Evolutionary conservation across 257 asterid genomes (phyloP), one percentile per base, ranked within the genome.

Genomic region (Penstemon newberryi): DNA sequence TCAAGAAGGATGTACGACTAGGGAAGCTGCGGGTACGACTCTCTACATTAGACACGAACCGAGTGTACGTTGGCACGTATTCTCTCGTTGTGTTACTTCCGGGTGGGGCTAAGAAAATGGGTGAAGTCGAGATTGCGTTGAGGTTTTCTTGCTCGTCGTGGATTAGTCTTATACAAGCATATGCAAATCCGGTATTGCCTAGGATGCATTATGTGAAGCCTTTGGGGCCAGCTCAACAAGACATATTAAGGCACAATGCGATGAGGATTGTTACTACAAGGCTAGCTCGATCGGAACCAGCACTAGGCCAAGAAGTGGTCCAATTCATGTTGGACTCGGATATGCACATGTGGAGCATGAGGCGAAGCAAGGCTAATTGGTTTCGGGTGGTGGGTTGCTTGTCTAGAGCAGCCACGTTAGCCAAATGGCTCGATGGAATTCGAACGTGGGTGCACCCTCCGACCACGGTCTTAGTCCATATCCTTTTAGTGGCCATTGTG

Each of bases 331-430:
- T 92, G 72, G 98, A 92, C 56, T 79, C 96, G 2, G 96, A 92
- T 66, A 83, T 78, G 63, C 95, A 89, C 56, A 82, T 87, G 78
- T 92, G 96, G 98, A 92, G 96, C 83, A 84, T 92, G 96, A 83
- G 98, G 61, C 72, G 96, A 5, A 87, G 98, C 82, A 92, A 92
- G 85, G 96, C 96, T 0, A 92, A 92, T 65, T 92, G 98, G 98
- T 89, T 89, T 56, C 75, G 98, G 6, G 86, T 91, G 3, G 80
- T 89, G 0, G 90, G 96, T 4, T 91, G 96, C 80, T 68, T 92
- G 57, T 87, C 96, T 0, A 82, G 73, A 63, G 91, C 85, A 2
- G 96, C 96, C 66, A 65, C 83, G 0, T 71, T 89, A 9, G 86
- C 75, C 0, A 74, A 91, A 0, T 89, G 98, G 98, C 76, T 87